Base-by-base conservation (phyloP, 2,329 filamentous ascomycete genomes). In the Nothophoma quercina region DNA sequence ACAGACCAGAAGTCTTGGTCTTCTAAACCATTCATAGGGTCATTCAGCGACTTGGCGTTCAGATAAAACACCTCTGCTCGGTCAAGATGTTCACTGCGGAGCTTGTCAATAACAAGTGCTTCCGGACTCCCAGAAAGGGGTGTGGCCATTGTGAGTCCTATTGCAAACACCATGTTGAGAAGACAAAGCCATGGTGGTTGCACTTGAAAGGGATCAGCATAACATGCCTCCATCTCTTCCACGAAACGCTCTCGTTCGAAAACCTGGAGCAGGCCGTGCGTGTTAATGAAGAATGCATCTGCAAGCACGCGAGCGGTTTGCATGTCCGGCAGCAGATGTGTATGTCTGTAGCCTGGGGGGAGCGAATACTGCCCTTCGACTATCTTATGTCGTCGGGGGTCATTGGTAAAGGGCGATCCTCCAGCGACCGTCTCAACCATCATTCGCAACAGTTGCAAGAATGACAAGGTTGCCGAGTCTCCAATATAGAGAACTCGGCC, bases 1-100 rank as follows among this genome's bases (percentile, higher is more conserved):
- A 89, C 79, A 10, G 84, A 84, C 83, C 85, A 87, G 51, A 88
- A 82, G 48, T 86, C 82, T 18, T 81, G 83, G 61, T 87, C 83
- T 62, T 88, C 85, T 39, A 87, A 81, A 0, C 83, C 77, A 3
- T 70, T 74, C 45, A 77, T 68, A 7, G 77, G 78, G 47, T 80
- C 78, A 28, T 74, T 75, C 13, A 87, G 73, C 33, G 75, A 77
- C 58, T 82, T 85, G 5, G 85, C 86, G 56, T 81, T 84, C 13
- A 80, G 74, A 62, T 85, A 89, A 65, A 88, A 87, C 9, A 83
- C 71, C 58, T 88, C 85, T n/a, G 84, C 83, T 58, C 81, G 77
- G 56, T 84, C 81, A 1, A 77, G 67, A 23, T 78, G 73, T 26
- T 80, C 77, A 5, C 72, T 75, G 16, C 78, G 77, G 16, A 88